Base-by-base conservation (phyloP, 331 rosid species). In the Erythrophleum ivorense region DNA sequence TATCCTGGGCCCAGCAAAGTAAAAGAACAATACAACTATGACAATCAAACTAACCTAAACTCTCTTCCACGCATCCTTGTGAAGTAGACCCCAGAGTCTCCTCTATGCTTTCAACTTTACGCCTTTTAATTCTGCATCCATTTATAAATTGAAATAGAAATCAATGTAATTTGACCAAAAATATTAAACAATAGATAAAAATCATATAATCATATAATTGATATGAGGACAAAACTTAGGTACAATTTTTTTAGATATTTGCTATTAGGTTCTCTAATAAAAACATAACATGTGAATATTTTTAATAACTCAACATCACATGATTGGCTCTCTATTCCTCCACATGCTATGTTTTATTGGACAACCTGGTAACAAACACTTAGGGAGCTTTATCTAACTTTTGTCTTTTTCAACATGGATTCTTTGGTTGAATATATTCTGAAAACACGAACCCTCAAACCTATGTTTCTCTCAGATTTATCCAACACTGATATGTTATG, bases 101-200 rank as follows among this genome's bases (percentile, higher is more conserved):
- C 58, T 84, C 87, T 15, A 73, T n/a, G 81, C 50, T 80, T 77
- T 86, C 94, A 76, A 91, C 73, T 79, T 90, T 93, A 13, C 83
- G 58, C 48, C 97, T 85, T 80, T 93, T 93, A 48, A 11, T 70
- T 84, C 93, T 91, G 90, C 82, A 81, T 66, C 46, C 77, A 73
- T 77, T 54, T 71, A 72, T 11, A 64, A 78, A 65, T 69, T 69
- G 21, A 72, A 80, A 15, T 48, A n/a, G 55, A 76, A 33, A 18
- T 73, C 21, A 34, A 55, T 19, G 29, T 64, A 52, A 71, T 45
- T 24, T 18, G 58, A 84, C 34, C 2, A 36, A 73, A 81, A 76
- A 34, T 29, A 69, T 40, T 45, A 74, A 50, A 38, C 8, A 15
- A 59, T 29, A 78, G 64, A 15, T 21, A 71, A 29, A 24, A 24